Base-by-base conservation (phyloP, 1,139 yeast genomes). In the Kodamaea fungicola region DNA sequence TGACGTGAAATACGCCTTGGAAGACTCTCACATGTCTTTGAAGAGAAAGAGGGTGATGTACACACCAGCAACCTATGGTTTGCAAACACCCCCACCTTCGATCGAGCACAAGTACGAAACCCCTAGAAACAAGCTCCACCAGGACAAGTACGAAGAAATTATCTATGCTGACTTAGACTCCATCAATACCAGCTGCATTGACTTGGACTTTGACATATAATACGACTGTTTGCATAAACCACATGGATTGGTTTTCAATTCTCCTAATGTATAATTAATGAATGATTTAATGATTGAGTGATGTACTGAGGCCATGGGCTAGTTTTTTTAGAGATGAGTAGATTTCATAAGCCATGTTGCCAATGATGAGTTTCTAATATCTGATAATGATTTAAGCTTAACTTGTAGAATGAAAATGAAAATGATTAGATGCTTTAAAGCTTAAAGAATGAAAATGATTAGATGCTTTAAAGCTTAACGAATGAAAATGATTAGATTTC, bases 1-100 rank as follows among this genome's bases (percentile, higher is more conserved):
- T 7, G 38, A 35, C 25, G 25, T 35, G 27, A 35, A 31, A 31
- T n/a, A 6, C 9, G 37, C 29, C 2, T 34, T 34, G 21, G 30
- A 25, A 10, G 38, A 35, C 12, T 26, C 38, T 2, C 22, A 31
- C 13, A 24, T 32, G 9, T n/a, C 23, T 10, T 8, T 13, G 6
- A 35, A 35, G 34, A 24, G 34, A 25, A 35, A 30, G 34, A 30
- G 34, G 12, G 19, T 12, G 4, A 25, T 9, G 12, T 23, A 24
- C 30, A 30, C 30, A 4, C 28, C 38, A 9, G 12, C 24, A 2
- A 30, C n/a, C 3, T 16, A 27, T 7, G 33, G 28, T 23, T 31
- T 32, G 30, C 10, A 19, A 24, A 26, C 34, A 3, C 34, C 34
- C 24, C 34, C 34, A 7, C 13, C 23, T 6, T 22, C 34, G 2